Conservation (phyloP, 306 rosid genomes). For the Argentina anserina region DNA sequence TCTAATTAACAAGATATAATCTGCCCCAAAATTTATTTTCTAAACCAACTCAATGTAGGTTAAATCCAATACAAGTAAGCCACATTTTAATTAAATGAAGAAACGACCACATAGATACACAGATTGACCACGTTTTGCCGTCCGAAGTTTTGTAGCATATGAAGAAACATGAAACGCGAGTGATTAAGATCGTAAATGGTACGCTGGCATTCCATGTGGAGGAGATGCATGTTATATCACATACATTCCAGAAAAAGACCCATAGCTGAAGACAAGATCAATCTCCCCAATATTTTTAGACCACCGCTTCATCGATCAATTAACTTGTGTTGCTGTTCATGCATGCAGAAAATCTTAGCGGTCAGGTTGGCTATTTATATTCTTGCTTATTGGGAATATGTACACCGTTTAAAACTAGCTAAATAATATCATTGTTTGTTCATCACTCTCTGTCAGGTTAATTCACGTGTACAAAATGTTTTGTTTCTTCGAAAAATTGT, state of each 20-base stretch:
- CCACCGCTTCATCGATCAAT: neutral
- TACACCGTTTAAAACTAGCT: neutral
- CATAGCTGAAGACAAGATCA: neutral
- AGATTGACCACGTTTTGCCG: constrained; percentile 6
- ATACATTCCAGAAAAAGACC: neutral
- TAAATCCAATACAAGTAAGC: neutral
- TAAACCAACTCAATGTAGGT: neutral
- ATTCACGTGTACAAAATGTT: neutral
- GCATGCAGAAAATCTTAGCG: neutral
- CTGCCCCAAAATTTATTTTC: neutral
- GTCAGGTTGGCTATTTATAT: neutral
- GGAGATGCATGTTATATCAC: neutral
- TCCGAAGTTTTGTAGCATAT: neutral
- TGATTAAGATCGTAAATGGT: neutral
- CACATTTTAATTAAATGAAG: neutral
- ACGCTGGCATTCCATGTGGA: constrained; percentile 27
- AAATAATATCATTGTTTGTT: neutral
- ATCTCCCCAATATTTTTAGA: neutral
- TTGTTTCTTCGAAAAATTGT: neutral
- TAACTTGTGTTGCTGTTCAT: constrained; percentile 11
- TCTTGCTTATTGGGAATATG: constrained; percentile 2
- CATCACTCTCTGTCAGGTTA: neutral
- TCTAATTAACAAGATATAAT: neutral
- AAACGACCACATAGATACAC: neutral
- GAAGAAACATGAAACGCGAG: neutral